A percentile compares a stretch with the other conserved stretches of the same genome.
Conservation (phyloP, 1,284 basidiomycete genomes). For the Mycosarcoma mackinlayi region DNA sequence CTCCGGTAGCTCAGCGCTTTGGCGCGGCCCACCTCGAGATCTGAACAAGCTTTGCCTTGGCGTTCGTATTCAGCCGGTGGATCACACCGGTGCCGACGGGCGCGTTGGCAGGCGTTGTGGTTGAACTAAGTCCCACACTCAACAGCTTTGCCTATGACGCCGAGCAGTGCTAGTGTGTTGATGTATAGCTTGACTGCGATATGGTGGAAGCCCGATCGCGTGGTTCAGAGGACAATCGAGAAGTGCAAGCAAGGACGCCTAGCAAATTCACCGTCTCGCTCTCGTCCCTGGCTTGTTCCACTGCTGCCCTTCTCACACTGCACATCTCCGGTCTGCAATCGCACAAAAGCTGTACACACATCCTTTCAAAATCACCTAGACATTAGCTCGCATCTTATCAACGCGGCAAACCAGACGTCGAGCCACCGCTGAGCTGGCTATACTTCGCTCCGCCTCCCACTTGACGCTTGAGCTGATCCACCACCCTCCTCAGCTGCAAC, state of each 20-base stretch:
- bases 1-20: slow-evolving; percentile 37
- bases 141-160: slow-evolving; percentile 51
- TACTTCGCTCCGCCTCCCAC: slow-evolving; percentile 4
- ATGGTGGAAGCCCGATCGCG: slow-evolving; percentile 28
- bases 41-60: slow-evolving; percentile 46
- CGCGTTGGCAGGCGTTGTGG: slow-evolving; percentile 10
- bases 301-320: no score
- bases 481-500: slow-evolving; percentile 2
- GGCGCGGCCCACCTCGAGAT: slow-evolving; percentile 39
- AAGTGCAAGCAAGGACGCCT: neutral
- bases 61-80: slow-evolving; percentile 41
- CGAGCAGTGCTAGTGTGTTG: slow-evolving; percentile 42
- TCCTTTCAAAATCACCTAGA: no score
- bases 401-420: slow-evolving; percentile 15
- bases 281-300: no score
- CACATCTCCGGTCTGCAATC: no score
- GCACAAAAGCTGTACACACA: neutral
- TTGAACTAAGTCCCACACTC: slow-evolving; percentile 33
- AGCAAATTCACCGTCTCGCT: neutral
- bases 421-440: slow-evolving; percentile 3
- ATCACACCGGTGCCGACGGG: slow-evolving; percentile 46
- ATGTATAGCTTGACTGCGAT: slow-evolving; percentile 40
- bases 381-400: no score
- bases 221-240: slow-evolving; percentile 14
- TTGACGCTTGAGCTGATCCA: neutral